Percentiles rank a stretch among this genome's conserved stretches.
Evolutionary conservation across 164 flowering plant genomes (phyloP).

Genomic region (Amborella trichopoda): DNA sequence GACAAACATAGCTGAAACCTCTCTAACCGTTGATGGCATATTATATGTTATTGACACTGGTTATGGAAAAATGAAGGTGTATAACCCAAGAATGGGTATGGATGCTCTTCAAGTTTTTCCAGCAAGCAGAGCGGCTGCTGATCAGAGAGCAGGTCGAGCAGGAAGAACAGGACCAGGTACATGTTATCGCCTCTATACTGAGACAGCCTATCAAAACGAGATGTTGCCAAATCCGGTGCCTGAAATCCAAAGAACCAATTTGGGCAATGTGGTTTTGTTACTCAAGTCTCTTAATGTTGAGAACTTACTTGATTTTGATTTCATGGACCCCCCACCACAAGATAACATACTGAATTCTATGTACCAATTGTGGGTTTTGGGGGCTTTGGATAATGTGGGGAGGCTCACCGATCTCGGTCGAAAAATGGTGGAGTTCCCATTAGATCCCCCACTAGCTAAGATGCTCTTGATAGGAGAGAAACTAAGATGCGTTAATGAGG

Average conservation of each 20-base stretch:
- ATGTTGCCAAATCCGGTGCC: conserved; percentile 86
- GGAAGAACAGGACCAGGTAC: conserved; percentile 97
- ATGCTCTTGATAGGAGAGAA: conserved; percentile 80
- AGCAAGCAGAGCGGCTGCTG: conserved; percentile 85
- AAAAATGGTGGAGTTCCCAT: conserved; percentile 94
- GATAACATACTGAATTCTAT: conserved; percentile 87
- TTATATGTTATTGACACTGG: conserved; percentile 89
- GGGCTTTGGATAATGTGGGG: conserved; percentile 79
- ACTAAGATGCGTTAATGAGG: conserved; percentile 65
- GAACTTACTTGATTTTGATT: conserved; percentile 79
- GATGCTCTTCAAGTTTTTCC: conserved; percentile 93
- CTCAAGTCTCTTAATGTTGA: conserved; percentile 80
- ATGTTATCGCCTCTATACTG: conserved; percentile 77
- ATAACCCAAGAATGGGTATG: conserved; percentile 94
- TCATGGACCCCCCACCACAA: conserved; percentile 98
- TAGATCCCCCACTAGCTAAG: conserved; percentile 94
- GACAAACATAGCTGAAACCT: conserved; percentile 95
- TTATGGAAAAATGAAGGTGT: conserved; percentile 87
- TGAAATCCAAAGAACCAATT: conserved; percentile 87
- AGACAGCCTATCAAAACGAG: conserved; percentile 71
- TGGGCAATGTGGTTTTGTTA: conserved; percentile 78
- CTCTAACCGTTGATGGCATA: conserved; percentile 93
- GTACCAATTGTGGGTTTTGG: conserved; percentile 91
- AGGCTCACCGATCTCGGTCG: conserved; percentile 69
- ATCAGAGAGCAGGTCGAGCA: conserved; percentile 92